Evolutionary conservation across 768 basidiomycete genomes (phyloP), one percentile per base, ranked within the genome.

Genomic region (Amanita molliuscula): DNA sequence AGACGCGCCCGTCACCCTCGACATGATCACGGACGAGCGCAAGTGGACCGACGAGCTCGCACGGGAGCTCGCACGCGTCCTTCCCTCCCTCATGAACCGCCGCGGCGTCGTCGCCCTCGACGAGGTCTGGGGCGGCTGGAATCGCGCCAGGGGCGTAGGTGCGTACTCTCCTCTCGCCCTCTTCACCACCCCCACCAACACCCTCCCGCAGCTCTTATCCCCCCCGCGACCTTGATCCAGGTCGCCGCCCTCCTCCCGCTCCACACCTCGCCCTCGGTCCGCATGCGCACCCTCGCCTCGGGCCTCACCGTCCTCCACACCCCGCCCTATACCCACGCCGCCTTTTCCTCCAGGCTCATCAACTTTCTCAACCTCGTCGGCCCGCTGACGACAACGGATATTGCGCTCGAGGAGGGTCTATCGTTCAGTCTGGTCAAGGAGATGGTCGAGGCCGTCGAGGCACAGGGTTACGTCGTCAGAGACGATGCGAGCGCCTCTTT

Each of bases 41-140:
- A 75, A 65, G 47, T 99, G 93, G 82, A 70, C 77, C 50, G 83
- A 84, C 26, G 81, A 86, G 54, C 73, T 96, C 6, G 90, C 89
- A 9, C 73, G 75, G 26, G 96, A 99, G 67, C 75, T 99, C 2
- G 85, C 79, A 0, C 67, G 72, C 4, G 72, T 97, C 3, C 71
- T 99, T 5, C 81, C 75, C 50, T 71, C 71, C 16, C 73, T 94
- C 58, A 89, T 94, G 88, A 73, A 74, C 50, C 72, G 75, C 2
- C 77, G 89, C 25, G 91, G 89, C 1, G 77, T 95, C 29, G 76
- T 96, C 34, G 88, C 84, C 0, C 66, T 96, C 23, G 93, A 97
- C 60, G 93, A 95, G 65, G 87, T 87, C 0, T 97, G 93, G 93
- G 89, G 89, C 23, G 81, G 86, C 1, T 96, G 93, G 93, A 95